These are phyloP conservation scores for Saksenaea vasiformis DNA, from an alignment of 371 early-diverging fungal species.

Conservation along the genomic window DNA sequence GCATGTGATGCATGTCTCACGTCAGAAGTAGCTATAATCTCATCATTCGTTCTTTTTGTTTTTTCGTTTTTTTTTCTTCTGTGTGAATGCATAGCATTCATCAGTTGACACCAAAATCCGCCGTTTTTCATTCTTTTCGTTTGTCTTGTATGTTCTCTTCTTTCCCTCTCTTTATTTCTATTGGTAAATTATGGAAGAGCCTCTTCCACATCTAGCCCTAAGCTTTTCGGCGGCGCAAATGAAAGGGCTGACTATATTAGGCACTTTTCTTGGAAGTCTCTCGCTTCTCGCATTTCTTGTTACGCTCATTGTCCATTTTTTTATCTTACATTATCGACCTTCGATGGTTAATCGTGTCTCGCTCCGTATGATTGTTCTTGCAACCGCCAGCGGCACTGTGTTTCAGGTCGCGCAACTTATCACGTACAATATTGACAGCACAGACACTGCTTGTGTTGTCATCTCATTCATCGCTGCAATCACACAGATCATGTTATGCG, in stretches of 20 bases:
- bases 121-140: not conserved
- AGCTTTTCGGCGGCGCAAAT: not conserved
- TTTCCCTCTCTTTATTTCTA: not conserved
- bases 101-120: not conserved
- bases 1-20: not conserved
- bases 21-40: not conserved
- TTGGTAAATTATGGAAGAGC: not conserved
- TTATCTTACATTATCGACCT: conserved; percentile 25
- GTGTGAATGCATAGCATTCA: not conserved
- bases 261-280: not conserved
- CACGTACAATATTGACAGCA: conserved; percentile 8
- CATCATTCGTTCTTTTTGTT: not conserved
- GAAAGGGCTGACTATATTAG: not conserved
- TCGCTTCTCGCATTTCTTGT: conserved; percentile 17
- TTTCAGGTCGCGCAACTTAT: conserved; percentile 20
- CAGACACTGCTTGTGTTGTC: conserved; percentile 13
- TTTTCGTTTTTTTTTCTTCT: too few relatives aligned
- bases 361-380: conserved; percentile 32
- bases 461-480: conserved; percentile 20
- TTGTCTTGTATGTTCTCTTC: not conserved
- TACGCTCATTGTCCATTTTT: conserved; percentile 20
- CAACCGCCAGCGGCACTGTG: conserved; percentile 21
- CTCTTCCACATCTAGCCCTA: not conserved
- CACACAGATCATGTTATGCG: conserved; percentile 32
- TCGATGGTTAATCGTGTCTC: conserved; percentile 33